phyloP scores from a whole-genome alignment of 1,284 basidiomycete genomes.

The Volvariella volvacea region DNA sequence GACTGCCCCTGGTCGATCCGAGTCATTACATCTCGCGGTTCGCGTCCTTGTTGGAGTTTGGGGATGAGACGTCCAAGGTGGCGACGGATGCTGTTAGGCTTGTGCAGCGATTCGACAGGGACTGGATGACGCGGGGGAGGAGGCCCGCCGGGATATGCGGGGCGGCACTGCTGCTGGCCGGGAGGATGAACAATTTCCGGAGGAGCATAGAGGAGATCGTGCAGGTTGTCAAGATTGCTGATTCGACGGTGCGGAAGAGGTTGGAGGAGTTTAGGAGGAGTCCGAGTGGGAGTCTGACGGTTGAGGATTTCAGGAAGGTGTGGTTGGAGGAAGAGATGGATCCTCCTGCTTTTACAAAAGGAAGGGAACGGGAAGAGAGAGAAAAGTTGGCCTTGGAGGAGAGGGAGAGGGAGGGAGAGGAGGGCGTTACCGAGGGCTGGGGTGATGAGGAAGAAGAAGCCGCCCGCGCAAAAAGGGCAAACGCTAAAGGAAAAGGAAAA shows the following conservation, averaged over 20 bases:
- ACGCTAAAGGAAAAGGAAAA: constrained; percentile 25
- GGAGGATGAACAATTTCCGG: constrained; percentile 97
- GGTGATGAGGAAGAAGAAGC: constrained; percentile 34
- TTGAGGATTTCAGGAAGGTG: constrained; percentile 88
- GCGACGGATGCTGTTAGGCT: constrained; percentile 92
- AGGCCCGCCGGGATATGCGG: constrained; percentile 97
- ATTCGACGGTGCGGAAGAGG: constrained; percentile 88
- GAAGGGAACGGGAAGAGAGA: constrained; percentile 63
- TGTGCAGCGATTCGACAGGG: constrained; percentile 90
- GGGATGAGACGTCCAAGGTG: constrained; percentile 87
- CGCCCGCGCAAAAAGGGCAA: constrained; percentile 14
- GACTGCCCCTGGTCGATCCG: constrained; percentile 88
- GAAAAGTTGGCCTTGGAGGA: constrained; percentile 39
- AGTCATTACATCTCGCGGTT: constrained; percentile 97
- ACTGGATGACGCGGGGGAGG: constrained; percentile 96
- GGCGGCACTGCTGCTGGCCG: constrained; percentile 90
- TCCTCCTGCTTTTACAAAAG: constrained; percentile 82
- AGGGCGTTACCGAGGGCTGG: constrained; percentile 26
- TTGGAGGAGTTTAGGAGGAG: constrained; percentile 96
- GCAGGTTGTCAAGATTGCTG: constrained; percentile 97
- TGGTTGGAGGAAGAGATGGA: constrained; percentile 91
- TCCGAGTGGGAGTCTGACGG: constrained; percentile 77
- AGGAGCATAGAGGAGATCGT: constrained; percentile 93
- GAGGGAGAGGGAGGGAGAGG: constrained; percentile 16
- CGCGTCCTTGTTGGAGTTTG: constrained; percentile 94